phyloP scores from a whole-genome alignment of 2,329 filamentous ascomycete genomes.

The Scedosporium boydii region DNA sequence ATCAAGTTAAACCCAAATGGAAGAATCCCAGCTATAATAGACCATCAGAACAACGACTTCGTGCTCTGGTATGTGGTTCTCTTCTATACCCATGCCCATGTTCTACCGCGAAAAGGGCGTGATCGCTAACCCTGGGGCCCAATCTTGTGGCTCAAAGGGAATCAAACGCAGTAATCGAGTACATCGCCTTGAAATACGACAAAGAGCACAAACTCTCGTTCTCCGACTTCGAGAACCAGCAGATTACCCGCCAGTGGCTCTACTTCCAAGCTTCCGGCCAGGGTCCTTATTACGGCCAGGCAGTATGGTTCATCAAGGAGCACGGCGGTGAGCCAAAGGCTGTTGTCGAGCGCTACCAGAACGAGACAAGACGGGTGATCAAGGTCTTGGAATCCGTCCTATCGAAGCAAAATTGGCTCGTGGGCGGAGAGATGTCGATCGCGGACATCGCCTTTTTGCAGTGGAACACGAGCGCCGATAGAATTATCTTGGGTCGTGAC shows the following conservation, averaged over 20 bases:
- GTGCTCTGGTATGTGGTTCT: no score
- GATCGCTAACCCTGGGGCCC: no score
- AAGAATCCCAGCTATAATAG: no score
- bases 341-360: constrained; percentile 21
- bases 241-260: constrained; percentile 11
- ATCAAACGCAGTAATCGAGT: constrained; percentile 18
- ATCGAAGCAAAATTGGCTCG: constrained; percentile 23
- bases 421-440: constrained; percentile 23
- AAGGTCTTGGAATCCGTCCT: constrained; percentile 21
- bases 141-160: constrained; percentile 10
- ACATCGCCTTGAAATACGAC: constrained; percentile 17
- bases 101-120: no score
- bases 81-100: no score
- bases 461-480: constrained; percentile 14
- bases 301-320: constrained; percentile 20
- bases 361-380: constrained; percentile 20
- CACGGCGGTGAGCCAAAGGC: constrained; percentile 18
- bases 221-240: constrained; percentile 7
- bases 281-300: constrained; percentile 27
- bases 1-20: no score
- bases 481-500: constrained; percentile 3
- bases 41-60: no score
- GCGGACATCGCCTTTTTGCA: constrained; percentile 22
- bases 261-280: constrained; percentile 15
- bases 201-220: constrained; percentile 12